Evolutionary conservation across 805 yeast genomes (phyloP), one percentile per base, ranked within the genome.

Genomic region (Saccharomycopsis selenospora): DNA sequence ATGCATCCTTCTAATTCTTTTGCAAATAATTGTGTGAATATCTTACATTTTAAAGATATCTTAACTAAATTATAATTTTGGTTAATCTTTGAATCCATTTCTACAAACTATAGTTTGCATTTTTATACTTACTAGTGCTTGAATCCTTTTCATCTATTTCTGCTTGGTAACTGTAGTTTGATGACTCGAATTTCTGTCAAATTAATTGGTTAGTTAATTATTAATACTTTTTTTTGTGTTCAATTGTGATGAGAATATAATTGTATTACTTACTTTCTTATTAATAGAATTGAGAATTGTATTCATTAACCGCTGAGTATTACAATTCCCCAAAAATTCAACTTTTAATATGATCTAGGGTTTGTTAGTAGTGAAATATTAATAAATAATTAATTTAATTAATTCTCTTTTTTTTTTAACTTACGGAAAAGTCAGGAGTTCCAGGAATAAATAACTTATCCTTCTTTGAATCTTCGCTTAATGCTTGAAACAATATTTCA

Each of bases 341-440:
- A 33, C 38, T 10, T 33, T 33, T 33, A 33, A 14, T 14, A 20
- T 33, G 38, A 33, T 33, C 38, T 33, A 14, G 38, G 33, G 33
- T 28, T n/a, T n/a, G 33, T 28, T 28, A 28, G 33, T 28, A 28
- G n/a, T 28, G 33, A n/a, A 28, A 28, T 10, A 28, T 10, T 10
- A n/a, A 28, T 10, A n/a, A 28, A n/a, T n/a, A n/a, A n/a, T n/a
- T n/a, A n/a, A n/a, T n/a, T n/a, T n/a, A n/a, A n/a, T n/a, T n/a
- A n/a, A n/a, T n/a, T n/a, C n/a, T n/a, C n/a, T n/a, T 10, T 28
- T 28, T 10, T 28, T 6, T 33, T 5, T 33, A 6, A 14, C 38
- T 4, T 33, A 33, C 38, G 18, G n/a, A 14, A 17, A 33, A 14
- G 10, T 33, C 38, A 10, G 38, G 38, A 14, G 38, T 33, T 10